phyloP scores from a whole-genome alignment of 768 basidiomycete species.

The Guyanaporus albipodus region DNA sequence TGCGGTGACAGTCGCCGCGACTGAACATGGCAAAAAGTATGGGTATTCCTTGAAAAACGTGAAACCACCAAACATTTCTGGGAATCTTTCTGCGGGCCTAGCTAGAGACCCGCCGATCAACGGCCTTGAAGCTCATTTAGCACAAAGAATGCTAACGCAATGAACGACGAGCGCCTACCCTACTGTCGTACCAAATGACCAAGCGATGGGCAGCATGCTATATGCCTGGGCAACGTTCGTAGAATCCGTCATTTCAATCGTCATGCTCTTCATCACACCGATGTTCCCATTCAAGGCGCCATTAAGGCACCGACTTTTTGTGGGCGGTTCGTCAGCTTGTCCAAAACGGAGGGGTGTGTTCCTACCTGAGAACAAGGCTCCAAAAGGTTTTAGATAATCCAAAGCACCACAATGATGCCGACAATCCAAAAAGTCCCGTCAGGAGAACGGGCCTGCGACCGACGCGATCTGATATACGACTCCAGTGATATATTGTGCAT shows the following conservation, averaged over 20 bases:
- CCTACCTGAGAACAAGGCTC: constrained; percentile 40
- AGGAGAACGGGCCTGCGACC: constrained; percentile 49
- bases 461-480: constrained; percentile 45
- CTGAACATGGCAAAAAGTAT: constrained; percentile 69
- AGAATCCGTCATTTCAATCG: constrained; percentile 39
- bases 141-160: not conserved
- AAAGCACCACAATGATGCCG: constrained; percentile 45
- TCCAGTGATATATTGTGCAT: constrained; percentile 46
- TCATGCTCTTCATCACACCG: constrained; percentile 46
- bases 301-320: constrained; percentile 45
- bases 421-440: constrained; percentile 42
- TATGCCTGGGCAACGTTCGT: constrained; percentile 41
- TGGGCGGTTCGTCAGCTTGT: not conserved
- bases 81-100: constrained; percentile 63
- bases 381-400: constrained; percentile 46
- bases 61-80: constrained; percentile 50
- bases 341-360: not conserved
- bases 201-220: constrained; percentile 53
- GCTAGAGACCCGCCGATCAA: constrained; percentile 64
- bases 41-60: constrained; percentile 62
- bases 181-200: constrained; percentile 40
- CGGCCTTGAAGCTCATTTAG: constrained; percentile 41
- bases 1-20: constrained; percentile 52
- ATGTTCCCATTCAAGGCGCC: constrained; percentile 58
- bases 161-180: constrained; percentile 33